Base-by-base conservation (phyloP, 805 yeast genomes). In the Pichia rugopelliculosa region DNA sequence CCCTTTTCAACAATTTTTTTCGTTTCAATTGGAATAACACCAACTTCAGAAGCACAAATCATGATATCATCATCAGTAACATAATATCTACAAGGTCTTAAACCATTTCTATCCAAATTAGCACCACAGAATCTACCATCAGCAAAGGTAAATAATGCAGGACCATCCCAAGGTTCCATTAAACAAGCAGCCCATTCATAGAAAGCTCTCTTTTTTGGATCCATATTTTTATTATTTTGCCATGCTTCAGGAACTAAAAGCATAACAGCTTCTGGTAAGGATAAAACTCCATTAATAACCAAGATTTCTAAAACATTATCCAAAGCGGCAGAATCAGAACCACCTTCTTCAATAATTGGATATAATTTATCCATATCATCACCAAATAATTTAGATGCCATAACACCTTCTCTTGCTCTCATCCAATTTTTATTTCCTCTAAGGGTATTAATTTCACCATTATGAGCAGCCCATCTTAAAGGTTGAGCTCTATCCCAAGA, bases 401-500 rank as follows among this genome's bases (percentile, higher is more conserved):
- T 88, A 42, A 90, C 88, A 72, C 98, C 98, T 73, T 91, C 99
- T 67, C 96, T 85, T 39, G 98, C 93, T 57, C 96, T 80, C 97
- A 93, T 90, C 98, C 98, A 93, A 71, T 91, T 91, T 70, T 91
- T 93, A 78, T 91, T 91, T 58, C 99, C 99, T 68, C 98, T 80
- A 62, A 91, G 72, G 37, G 99, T 91, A 70, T 91, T 91, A 67
- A 91, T 93, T 70, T 91, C 99, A 75, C 99, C 99, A 67, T 91
- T 91, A 71, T 91, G 99, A 36, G 99, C 99, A 27, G 96, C 87
- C 84, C 95, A 84, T 67, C 98, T 77, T 61, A 91, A 76, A 42
- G 99, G 99, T 70, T 91, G 99, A 22, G 99, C 98, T 69, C 99
- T 81, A 70, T 93, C 99, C 99, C 99, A 91, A n/a, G 96, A 88